Conservation (phyloP, 179 eudicot species). For the Heliamphora pulchella region DNA sequence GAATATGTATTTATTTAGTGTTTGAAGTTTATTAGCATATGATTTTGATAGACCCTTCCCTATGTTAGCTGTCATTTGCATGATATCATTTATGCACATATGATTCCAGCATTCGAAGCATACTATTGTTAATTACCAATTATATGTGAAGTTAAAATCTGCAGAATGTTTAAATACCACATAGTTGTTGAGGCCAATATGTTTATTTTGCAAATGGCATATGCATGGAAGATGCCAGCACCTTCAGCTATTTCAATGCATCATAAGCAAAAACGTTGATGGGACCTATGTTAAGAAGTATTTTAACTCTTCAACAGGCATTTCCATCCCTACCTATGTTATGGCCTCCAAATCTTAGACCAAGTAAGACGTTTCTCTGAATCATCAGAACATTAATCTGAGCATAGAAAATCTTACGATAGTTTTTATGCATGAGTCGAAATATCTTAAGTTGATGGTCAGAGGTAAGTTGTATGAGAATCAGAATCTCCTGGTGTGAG, state of each 20-base stretch:
- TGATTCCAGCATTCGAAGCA: too few species aligned
- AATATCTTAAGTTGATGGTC: neutral
- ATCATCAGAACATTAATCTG: neutral
- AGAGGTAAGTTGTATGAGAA: neutral
- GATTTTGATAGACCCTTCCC: too few species aligned
- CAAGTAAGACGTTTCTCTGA: neutral
- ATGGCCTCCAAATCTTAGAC: neutral
- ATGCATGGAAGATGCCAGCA: neutral
- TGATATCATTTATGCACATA: too few species aligned
- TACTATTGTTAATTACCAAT: too few species aligned
- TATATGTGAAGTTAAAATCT: too few species aligned
- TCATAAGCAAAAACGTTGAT: neutral
- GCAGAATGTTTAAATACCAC: too few species aligned
- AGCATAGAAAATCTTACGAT: neutral
- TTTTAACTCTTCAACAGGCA: neutral
- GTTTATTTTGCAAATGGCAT: neutral
- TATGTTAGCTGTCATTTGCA: too few species aligned
- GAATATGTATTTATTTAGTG: too few species aligned
- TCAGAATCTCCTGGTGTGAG: neutral
- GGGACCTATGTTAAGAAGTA: neutral
- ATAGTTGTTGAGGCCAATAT: too few species aligned
- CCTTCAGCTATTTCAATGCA: neutral
- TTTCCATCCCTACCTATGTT: neutral
- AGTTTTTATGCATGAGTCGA: neutral
- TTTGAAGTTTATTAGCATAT: too few species aligned